phyloP scores from a whole-genome alignment of 371 early-diverging fungal genomes.

The Lichtheimia corymbifera region DNA sequence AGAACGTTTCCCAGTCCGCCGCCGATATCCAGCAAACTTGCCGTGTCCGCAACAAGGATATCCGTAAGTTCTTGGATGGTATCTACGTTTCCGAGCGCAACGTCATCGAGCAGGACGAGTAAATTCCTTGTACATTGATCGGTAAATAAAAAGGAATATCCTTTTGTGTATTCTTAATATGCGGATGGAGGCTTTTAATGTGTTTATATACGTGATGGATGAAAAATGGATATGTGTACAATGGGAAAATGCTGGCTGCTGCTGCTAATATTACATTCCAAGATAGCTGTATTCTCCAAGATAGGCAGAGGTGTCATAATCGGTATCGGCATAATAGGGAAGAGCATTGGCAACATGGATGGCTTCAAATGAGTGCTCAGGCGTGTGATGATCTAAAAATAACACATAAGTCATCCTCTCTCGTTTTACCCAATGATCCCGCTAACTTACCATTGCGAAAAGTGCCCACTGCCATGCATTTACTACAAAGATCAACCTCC shows the following conservation, averaged over 20 bases:
- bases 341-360: constrained; percentile 41
- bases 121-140: background rate
- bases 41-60: constrained; percentile 90
- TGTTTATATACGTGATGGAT: background rate
- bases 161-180: background rate
- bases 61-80: constrained; percentile 99
- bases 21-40: constrained; percentile 81
- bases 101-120: constrained; percentile 29
- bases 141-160: background rate
- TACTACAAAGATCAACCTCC: constrained; percentile 54
- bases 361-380: constrained; percentile 50
- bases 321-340: constrained; percentile 53
- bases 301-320: constrained; percentile 46
- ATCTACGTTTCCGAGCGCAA: constrained; percentile 94
- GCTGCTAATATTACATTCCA: constrained; percentile 26
- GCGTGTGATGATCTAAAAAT: constrained; percentile 46
- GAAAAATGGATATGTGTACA: background rate
- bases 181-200: background rate
- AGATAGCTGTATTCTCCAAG: constrained; percentile 56
- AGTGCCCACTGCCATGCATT: constrained; percentile 45
- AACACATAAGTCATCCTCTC: background rate
- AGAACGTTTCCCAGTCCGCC: constrained; percentile 97
- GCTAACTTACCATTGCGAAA: constrained; percentile 48
- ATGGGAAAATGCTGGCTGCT: background rate
- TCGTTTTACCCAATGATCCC: background rate